Base-by-base conservation (phyloP, 352 stramenopile genomes). In the Lagenidium giganteum region DNA sequence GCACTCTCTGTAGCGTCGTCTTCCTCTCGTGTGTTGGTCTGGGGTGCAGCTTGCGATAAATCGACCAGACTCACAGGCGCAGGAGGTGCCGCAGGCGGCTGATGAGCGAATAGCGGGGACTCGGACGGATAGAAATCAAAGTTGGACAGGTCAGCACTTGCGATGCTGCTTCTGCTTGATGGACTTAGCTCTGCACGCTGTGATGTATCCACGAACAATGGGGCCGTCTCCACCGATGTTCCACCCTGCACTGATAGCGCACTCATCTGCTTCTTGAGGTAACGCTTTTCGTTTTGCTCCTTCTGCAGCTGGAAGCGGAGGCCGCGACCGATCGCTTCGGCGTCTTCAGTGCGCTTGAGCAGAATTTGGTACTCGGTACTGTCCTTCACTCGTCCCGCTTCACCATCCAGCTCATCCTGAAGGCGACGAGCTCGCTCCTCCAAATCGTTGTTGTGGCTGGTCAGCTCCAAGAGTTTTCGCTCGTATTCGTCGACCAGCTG, bases 271-370 rank as follows among this genome's bases (percentile, higher is more conserved):
- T 81, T 82, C 44, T 75, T 70, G 7, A 89, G 37, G 26, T 74
- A 85, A 16, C 83, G 86, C 41, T 89, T 92, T 58, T 89, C 74
- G 18, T 89, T 60, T 34, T 83, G 67, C 16, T 81, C 73, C 35
- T 89, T 88, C 27, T 85, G 60, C 11, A 92, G 40, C 50, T 92
- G 80, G 39, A 81, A 88, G 8, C 69, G 70, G 6, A 88, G 52
- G 16, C 74, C 76, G 4, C 74, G 64, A 29, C 67, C 59, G 31
- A 88, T 83, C 9, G 80, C 76, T 33, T 89, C 80, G 0, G 74
- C 62, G 44, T 89, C 69, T 29, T 92, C 65, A 22, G 47, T 74
- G 21, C 63, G 54, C 34, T 82, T 84, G 22, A 84, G 5, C 13
- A 89, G 40, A 20, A 25, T 54, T 46, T 83, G 70, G 48, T 79